phyloP scores from a whole-genome alignment of 495 filamentous ascomycete species.

The Penicillium samsonianum region DNA sequence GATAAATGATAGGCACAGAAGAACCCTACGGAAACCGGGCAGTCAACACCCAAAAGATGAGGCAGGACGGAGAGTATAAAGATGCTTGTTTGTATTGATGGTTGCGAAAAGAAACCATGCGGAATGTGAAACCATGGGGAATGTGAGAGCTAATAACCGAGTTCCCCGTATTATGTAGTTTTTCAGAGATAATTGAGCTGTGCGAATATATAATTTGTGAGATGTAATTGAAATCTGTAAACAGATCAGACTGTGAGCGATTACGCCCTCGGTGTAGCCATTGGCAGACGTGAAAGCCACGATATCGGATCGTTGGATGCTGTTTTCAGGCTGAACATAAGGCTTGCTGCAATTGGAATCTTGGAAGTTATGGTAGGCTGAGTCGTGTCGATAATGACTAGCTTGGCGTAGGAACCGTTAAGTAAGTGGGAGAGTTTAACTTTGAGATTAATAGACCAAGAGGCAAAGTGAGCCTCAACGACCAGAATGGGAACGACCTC shows the following conservation, averaged over 20 bases:
- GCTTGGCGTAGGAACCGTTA: neutral
- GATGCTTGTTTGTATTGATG: neutral
- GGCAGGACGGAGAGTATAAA: neutral
- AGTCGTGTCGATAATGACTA: neutral
- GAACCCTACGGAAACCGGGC: neutral
- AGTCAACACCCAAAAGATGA: neutral
- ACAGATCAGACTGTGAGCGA: neutral
- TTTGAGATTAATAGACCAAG: neutral
- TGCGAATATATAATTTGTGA: neutral
- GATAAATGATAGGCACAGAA: neutral
- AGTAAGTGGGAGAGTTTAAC: neutral
- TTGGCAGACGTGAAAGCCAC: neutral
- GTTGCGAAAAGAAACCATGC: neutral
- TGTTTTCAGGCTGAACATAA: neutral
- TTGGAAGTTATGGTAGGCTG: neutral
- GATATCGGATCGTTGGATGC: neutral
- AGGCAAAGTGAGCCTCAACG: neutral
- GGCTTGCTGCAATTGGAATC: neutral
- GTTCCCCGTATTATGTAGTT: neutral
- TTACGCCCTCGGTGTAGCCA: neutral
- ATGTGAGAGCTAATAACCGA: neutral
- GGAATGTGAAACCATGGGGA: no score
- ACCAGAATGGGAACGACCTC: neutral
- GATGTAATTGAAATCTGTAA: neutral
- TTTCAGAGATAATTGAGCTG: neutral